Evolutionary conservation across 2,329 filamentous ascomycete genomes (phyloP), one percentile per base, ranked within the genome.

Genomic region (Trichoderma harzianum): DNA sequence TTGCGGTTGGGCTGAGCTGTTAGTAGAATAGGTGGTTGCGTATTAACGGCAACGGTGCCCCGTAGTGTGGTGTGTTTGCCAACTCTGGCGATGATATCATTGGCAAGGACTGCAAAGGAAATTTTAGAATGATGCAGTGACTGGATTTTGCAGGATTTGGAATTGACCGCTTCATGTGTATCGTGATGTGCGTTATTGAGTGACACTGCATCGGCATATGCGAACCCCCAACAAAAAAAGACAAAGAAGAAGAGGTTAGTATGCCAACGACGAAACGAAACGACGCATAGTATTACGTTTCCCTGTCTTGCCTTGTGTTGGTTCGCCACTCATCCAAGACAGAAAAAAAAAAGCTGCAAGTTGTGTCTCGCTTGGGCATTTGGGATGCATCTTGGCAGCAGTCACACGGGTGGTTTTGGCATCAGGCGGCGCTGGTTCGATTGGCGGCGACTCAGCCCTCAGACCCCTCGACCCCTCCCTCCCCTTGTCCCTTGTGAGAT

Each of bases 341-440:
- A 61, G 36, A 43, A 43, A 18, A 39, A 39, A 39, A 39, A 14
- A 28, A 43, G 55, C 55, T 51, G n/a, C 39, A 32, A 55, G n/a
- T 58, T 32, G 26, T 47, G 65, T 68, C 66, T 61, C 66, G 55
- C 55, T 61, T 69, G 66, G 55, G 55, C 21, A 24, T 55, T 57
- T 51, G 34, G 28, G 36, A 10, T 60, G 34, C 55, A 68, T 18
- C 55, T 61, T 69, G 55, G 66, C 66, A 62, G 57, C 28, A 69
- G 66, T 62, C 66, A 69, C 57, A 69, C 57, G 66, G 66, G 57
- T 28, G 28, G 7, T 69, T 69, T 51, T 62, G 18, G 57, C 66
- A 69, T 69, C 66, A 69, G 53, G 39, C 34, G 66, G 66, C 36
- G 26, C 57, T 69, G 66, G 57, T 69, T 69, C 39, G 66, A 69